phyloP scores from a whole-genome alignment of 495 filamentous ascomycete species.

The Aspergillus incahuasiensis region DNA sequence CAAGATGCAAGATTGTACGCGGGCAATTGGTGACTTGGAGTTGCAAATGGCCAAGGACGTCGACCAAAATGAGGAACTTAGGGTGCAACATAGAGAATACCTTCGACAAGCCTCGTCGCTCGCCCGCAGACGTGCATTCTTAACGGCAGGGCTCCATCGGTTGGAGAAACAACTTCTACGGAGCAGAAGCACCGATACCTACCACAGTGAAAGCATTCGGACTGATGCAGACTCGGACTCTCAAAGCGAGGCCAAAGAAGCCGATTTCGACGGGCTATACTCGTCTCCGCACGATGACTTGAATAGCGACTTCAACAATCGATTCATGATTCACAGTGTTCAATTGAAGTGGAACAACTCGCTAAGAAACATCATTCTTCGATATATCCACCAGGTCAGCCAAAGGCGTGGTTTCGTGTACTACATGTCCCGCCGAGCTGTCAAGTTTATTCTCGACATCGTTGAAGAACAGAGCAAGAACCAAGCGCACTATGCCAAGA shows the following conservation, averaged over 20 bases:
- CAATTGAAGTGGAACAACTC: slow-evolving; percentile 99
- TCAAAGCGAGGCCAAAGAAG: slow-evolving; percentile 34
- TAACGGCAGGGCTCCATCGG: slow-evolving; percentile 66
- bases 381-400: slow-evolving; percentile 96
- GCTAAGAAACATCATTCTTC: slow-evolving; percentile 88
- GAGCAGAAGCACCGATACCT: slow-evolving; percentile 27
- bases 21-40: slow-evolving; percentile 61
- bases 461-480: slow-evolving; percentile 82
- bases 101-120: slow-evolving; percentile 66
- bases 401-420: slow-evolving; percentile 96
- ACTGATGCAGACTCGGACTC: slow-evolving; percentile 46
- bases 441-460: slow-evolving; percentile 97
- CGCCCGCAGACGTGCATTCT: slow-evolving; percentile 68
- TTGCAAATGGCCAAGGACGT: slow-evolving; percentile 53
- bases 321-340: slow-evolving; percentile 95
- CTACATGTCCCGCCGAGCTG: slow-evolving; percentile 90
- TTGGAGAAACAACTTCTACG: slow-evolving; percentile 53
- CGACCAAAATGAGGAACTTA: slow-evolving; percentile 47
- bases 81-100: slow-evolving; percentile 61
- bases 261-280: slow-evolving; percentile 39
- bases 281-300: slow-evolving; percentile 54
- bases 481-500: slow-evolving; percentile 45
- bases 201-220: slow-evolving; percentile 45
- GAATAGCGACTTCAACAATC: slow-evolving; percentile 92
- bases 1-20: slow-evolving; percentile 69